Evolutionary conservation across 345 rosid species (phyloP), one percentile per base, ranked within the genome.

Genomic region (Salix brachista): DNA sequence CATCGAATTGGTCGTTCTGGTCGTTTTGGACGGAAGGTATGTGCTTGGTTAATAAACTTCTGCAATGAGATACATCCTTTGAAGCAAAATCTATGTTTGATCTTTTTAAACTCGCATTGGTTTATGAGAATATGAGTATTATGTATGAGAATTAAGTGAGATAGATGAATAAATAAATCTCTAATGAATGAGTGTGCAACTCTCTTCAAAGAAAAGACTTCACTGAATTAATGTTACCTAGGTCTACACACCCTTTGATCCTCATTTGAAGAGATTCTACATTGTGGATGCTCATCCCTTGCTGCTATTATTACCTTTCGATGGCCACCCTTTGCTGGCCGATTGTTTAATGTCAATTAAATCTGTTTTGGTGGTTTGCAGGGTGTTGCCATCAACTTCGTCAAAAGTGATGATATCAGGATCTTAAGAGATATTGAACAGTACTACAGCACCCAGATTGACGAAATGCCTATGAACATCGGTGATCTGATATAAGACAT

Each of bases 1-100:
- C 99, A 96, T 67, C 87, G 98, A 62, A 96, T 93, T 78, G 99
- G 99, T 69, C 97, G 99, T 19, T 93, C 98, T 18, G 98, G 99
- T 65, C 98, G 98, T 73, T 96, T 94, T 32, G 99, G 98, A 76
- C 93, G 99, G 70, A 96, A 96, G 99, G 99, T 93, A 87, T 56
- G 3, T 54, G 14, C 30, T 67, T 54, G 14, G 3, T 8, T 4
- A 42, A 32, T 41, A 4, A 1, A 23, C 44, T 16, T 41, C n/a
- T 42, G 17, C 46, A 5, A 67, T 37, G 25, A 25, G 26, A 19
- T 1, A 21, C 23, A 67, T 13, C 19, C 8, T 12, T 34, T 34
- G 36, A 34, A 34, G 36, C 36, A 34, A 34, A 34, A 34, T 34
- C 36, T 34, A 34, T 34, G 36, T 34, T 34, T 34, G 36, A 34